Evolutionary conservation across 2,329 filamentous ascomycete genomes (phyloP), one percentile per base, ranked within the genome.

Genomic region (Cladosporium sp.): DNA sequence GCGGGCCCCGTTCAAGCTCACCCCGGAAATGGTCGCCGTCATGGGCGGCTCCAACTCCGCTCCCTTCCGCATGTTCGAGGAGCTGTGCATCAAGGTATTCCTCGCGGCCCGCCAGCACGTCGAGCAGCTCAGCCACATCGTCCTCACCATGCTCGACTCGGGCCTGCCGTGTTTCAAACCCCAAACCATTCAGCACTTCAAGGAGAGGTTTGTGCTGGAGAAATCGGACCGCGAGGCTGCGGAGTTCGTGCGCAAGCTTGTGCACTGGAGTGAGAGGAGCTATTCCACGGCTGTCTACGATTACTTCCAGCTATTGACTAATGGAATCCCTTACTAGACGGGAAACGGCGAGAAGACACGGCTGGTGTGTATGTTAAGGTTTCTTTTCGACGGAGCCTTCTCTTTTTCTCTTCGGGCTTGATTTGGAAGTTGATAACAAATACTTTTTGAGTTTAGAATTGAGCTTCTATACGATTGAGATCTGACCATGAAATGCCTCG

Each of bases 121-220:
- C 55, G 88, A 93, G 62, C 93, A 96, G 73, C 78, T 99, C 42
- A 83, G 84, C 54, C 89, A 96, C 70, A 86, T 97, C 56, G 89
- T 99, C 17, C 79, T 87, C 55, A 79, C 96, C 64, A 99, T 99
- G 95, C 84, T 97, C 74, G 93, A 96, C 65, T 93, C 86, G 58
- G 93, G 93, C 0, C 70, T 99, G 62, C 93, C 93, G 6, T 99
- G 93, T 73, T 99, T 99, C 79, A 97, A 96, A 71, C 91, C 92
- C 0, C 89, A 96, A 69, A 96, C 88, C 11, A 86, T 99, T 55
- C 83, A 86, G 70, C 89, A 96, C 71, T 96, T 99, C 73, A 84
- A 83, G 56, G 89, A 96, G 62, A 77, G 93, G 12, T 97, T 99
- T 69, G 92, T 96, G 52, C 74, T 96, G 50, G 93, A 97, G 52